Percentiles rank a stretch among this genome's conserved stretches.
Evolutionary conservation across 371 early-diverging fungal species (phyloP).

Genomic region (Quaeritorhiza haematococci): DNA sequence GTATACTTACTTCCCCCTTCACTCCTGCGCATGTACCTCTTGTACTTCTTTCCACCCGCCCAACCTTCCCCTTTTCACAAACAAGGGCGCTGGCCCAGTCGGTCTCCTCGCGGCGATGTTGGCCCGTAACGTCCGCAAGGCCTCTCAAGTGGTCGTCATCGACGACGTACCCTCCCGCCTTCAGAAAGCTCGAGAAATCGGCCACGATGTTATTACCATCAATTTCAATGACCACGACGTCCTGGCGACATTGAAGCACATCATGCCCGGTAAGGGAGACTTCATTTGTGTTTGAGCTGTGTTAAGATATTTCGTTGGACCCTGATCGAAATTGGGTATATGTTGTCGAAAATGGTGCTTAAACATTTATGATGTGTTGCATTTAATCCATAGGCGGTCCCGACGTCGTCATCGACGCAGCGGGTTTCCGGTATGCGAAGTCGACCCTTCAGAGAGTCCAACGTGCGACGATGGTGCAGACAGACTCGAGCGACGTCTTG

Average conservation of each 20-base stretch:
- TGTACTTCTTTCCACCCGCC: background rate
- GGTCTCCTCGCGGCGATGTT: slow-evolving; percentile 48
- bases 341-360: background rate
- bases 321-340: no score
- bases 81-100: slow-evolving; percentile 60
- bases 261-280: slow-evolving; percentile 36
- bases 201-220: slow-evolving; percentile 42
- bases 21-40: background rate
- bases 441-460: slow-evolving; percentile 42
- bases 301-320: no score
- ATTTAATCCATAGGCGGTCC: no score
- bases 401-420: slow-evolving; percentile 52
- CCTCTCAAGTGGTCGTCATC: slow-evolving; percentile 48
- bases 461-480: slow-evolving; percentile 49
- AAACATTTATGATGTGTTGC: background rate
- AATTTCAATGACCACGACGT: slow-evolving; percentile 46
- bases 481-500: slow-evolving; percentile 53
- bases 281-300: no score
- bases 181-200: slow-evolving; percentile 37
- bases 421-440: slow-evolving; percentile 54
- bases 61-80: no score
- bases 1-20: background rate
- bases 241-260: slow-evolving; percentile 28
- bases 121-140: slow-evolving; percentile 47
- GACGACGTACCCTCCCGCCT: slow-evolving; percentile 51